A percentile compares a stretch with the other conserved stretches of the same genome.
Conservation (phyloP, 192 early-diverging fungal species). For the Coemansia sp. region DNA sequence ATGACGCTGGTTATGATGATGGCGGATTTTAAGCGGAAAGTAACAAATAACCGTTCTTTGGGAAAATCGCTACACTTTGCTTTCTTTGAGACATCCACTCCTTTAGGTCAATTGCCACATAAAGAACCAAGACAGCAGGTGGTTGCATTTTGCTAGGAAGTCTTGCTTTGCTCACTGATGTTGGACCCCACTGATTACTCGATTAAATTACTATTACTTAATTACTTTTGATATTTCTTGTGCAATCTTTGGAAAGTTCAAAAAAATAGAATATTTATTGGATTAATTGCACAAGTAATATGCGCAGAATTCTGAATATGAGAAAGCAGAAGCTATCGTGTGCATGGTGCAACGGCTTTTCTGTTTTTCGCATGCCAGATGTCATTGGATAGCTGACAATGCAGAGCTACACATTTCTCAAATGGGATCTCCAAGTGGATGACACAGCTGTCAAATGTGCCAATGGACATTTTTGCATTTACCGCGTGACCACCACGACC, state of each 20-base stretch:
- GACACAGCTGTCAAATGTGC: not conserved
- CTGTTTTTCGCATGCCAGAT: not conserved
- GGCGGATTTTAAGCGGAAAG: conserved; percentile 30
- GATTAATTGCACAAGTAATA: not conserved
- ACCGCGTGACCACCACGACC: not conserved
- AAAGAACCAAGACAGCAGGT: not conserved
- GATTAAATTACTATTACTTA: not conserved
- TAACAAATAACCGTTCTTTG: too few relatives aligned
- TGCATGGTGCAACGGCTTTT: not conserved
- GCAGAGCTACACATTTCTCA: too few relatives aligned
- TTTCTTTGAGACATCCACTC: not conserved
- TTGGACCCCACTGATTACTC: not conserved
- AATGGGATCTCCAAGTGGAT: too few relatives aligned
- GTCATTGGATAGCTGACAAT: not conserved
- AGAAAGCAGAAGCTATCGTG: not conserved
- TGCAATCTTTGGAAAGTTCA: too few relatives aligned
- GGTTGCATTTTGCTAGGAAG: not conserved
- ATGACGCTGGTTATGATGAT: conserved; percentile 24
- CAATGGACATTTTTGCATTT: not conserved
- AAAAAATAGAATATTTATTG: too few relatives aligned
- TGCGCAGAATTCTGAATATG: not conserved
- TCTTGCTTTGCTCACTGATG: not conserved
- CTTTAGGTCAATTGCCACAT: not conserved
- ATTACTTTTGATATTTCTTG: too few relatives aligned
- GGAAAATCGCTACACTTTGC: not conserved